Base-by-base conservation (phyloP, 306 rosid genomes). In the Comarum palustre region DNA sequence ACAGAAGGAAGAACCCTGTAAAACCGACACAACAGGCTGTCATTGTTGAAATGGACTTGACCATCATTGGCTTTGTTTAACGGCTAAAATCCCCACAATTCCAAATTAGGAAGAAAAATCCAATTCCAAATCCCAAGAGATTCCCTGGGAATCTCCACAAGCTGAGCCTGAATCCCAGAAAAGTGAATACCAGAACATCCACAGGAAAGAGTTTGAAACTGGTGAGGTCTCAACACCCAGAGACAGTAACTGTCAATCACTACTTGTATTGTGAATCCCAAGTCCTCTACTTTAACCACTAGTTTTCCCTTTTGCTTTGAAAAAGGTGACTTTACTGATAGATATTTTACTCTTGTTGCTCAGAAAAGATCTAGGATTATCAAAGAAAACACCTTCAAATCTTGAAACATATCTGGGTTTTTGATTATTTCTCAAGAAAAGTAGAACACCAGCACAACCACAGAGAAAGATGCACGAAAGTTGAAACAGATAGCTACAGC, bases 71-170 rank as follows among this genome's bases (percentile, higher is more conserved):
- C 77, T 54, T 79, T 80, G 75, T 73, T 80, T 77, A 79, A 80
- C 73, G 73, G 77, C 84, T 76, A 75, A 66, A 72, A 71, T 39
- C 38, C 84, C 74, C 54, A 74, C 80, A 78, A 68, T 73, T 75
- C 80, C 48, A 61, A 45, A 59, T 11, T 34, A 13, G 79, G 46
- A 72, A 72, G 43, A 78, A 83, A 82, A 82, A 73, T 77, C 65
- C 10, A 69, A 60, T 31, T 63, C 79, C 91, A 83, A 63, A 83
- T 83, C 88, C 84, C 91, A 79, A 89, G 82, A 87, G 80, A 89
- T 87, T 87, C 91, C 76, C 72, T 15, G 75, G 73, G 88, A 83
- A 85, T 81, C 87, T 77, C 75, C 31, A 14, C 54, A 64, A 75
- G 64, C 19, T 71, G 71, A 65, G 72, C 79, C 66, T 75, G 48